Evolutionary conservation across 2,329 filamentous ascomycete genomes (phyloP).

Genomic region (Aspergillus intermedius): DNA sequence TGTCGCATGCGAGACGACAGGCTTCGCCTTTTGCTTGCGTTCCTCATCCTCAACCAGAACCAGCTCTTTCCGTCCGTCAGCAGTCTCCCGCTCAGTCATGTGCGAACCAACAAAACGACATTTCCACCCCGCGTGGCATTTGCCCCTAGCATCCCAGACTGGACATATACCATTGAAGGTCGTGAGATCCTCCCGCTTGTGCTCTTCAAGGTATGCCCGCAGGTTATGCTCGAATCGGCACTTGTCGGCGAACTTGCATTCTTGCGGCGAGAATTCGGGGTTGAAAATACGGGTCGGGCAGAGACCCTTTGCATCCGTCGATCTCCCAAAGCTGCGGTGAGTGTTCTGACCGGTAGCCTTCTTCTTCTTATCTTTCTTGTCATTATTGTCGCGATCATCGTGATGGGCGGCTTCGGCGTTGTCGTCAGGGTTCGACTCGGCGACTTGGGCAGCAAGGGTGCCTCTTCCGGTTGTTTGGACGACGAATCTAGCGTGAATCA

Average conservation of each 20-base stretch:
- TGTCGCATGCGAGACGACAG: slow-evolving; percentile 22
- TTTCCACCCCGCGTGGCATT: slow-evolving; percentile 82
- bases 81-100: slow-evolving; percentile 68
- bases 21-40: slow-evolving; percentile 37
- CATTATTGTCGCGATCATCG: slow-evolving; percentile 32
- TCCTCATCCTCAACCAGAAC: slow-evolving; percentile 57
- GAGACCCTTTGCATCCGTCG: slow-evolving; percentile 67
- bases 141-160: slow-evolving; percentile 67
- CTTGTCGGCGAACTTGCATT: slow-evolving; percentile 70
- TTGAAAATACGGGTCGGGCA: slow-evolving; percentile 67
- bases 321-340: slow-evolving; percentile 71
- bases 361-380: slow-evolving; percentile 42
- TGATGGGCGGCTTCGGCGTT: slow-evolving; percentile 53
- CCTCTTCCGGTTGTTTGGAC: slow-evolving; percentile 15
- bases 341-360: slow-evolving; percentile 74
- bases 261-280: slow-evolving; percentile 71
- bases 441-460: slow-evolving; percentile 6
- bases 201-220: slow-evolving; percentile 73
- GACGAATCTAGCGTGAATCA: slow-evolving; percentile 23
- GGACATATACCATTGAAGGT: slow-evolving; percentile 76
- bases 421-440: slow-evolving; percentile 46
- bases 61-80: slow-evolving; percentile 77
- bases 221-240: slow-evolving; percentile 82
- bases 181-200: slow-evolving; percentile 71
- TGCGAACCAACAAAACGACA: slow-evolving; percentile 87